phyloP scores from a whole-genome alignment of 345 rosid genomes.

The Erucastrum elatum region DNA sequence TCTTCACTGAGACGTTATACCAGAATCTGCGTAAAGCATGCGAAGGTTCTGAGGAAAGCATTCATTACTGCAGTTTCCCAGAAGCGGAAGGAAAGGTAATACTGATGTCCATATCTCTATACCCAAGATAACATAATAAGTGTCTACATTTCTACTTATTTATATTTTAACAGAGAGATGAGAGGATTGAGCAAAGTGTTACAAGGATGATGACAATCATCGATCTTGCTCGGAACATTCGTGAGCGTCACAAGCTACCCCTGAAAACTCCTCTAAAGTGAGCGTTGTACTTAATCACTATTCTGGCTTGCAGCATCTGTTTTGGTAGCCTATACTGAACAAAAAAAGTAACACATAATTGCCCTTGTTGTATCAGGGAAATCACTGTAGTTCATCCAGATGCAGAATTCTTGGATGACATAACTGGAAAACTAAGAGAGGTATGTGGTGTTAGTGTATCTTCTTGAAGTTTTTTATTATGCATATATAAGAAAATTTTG shows the following conservation, averaged over 20 bases:
- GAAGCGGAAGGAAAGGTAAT: constrained; percentile 78
- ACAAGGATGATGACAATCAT: constrained; percentile 93
- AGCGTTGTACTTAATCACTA: constrained; percentile 16
- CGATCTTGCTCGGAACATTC: constrained; percentile 94
- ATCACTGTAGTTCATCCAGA: constrained; percentile 92
- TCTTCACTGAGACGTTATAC: constrained; percentile 90
- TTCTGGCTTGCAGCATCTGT: constrained; percentile 4
- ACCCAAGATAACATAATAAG: background rate
- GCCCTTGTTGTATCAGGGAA: constrained; percentile 56
- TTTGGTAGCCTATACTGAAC: constrained; percentile 9
- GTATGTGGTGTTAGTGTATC: constrained; percentile 45
- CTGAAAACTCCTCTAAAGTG: constrained; percentile 92
- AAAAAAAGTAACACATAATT: background rate
- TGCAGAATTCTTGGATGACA: constrained; percentile 83
- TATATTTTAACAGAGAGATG: constrained; percentile 55
- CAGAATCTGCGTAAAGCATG: constrained; percentile 88
- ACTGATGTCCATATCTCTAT: constrained; percentile 13
- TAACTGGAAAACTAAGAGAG: constrained; percentile 86
- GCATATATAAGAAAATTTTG: background rate
- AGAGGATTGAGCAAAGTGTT: constrained; percentile 90
- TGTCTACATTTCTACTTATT: background rate
- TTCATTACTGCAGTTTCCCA: constrained; percentile 87
- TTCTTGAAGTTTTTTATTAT: background rate
- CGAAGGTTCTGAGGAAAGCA: constrained; percentile 73
- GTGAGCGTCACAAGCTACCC: constrained; percentile 89